A percentile compares a stretch with the other conserved stretches of the same genome.
Conservation (phyloP, 129 eudicot genomes). For the Chrysanthemum makinoi region DNA sequence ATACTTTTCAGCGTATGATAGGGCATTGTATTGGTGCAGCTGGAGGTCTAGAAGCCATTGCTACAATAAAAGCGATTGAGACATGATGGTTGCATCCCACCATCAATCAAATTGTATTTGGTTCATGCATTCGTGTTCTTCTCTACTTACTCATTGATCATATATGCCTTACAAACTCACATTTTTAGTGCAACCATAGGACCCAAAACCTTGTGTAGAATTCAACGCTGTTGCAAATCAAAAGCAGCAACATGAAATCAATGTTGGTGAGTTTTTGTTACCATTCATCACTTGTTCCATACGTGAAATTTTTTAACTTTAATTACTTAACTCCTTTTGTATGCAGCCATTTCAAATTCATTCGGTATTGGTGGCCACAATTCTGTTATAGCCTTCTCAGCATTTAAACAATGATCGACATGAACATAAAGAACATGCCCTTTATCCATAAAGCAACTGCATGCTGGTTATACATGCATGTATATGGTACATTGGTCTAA, state of each 20-base stretch:
- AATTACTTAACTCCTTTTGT: not conserved
- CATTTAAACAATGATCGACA: not conserved
- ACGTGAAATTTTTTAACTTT: too few relatives aligned
- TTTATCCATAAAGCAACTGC: not conserved
- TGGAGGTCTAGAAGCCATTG: slow-evolving; percentile 81
- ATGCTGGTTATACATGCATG: slow-evolving; percentile 14
- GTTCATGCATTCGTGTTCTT: not conserved
- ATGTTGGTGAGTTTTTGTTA: not conserved
- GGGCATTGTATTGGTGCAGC: not conserved
- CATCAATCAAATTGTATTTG: slow-evolving; percentile 73
- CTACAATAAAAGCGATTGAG: slow-evolving; percentile 74
- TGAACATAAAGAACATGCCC: not conserved
- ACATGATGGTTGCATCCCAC: slow-evolving; percentile 90
- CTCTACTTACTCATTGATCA: not conserved
- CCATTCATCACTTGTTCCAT: not conserved
- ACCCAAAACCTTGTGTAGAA: not conserved
- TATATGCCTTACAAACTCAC: too few relatives aligned
- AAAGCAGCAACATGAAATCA: not conserved
- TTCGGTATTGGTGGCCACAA: slow-evolving; percentile 8
- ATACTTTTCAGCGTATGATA: too few relatives aligned
- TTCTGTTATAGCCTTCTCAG: not conserved
- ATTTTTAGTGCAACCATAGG: not conserved
- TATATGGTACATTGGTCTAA: too few relatives aligned
- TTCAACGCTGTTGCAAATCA: not conserved
- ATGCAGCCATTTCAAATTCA: slow-evolving; percentile 1